Evolutionary conservation across 805 yeast species (phyloP).

Genomic region (Saccharomycodes ludwigii): DNA sequence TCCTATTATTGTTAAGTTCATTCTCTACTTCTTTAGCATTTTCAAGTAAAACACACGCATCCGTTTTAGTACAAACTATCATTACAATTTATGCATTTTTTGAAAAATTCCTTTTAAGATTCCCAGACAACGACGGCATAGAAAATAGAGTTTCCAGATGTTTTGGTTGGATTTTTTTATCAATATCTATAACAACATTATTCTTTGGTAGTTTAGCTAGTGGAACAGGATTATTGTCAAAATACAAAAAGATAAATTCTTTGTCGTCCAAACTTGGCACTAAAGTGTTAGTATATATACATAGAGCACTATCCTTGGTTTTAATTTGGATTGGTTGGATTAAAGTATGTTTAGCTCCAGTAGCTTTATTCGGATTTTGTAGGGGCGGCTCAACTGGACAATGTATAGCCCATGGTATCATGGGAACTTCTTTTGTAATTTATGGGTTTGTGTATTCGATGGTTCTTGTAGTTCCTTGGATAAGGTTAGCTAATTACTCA

Average conservation of each 20-base stretch:
- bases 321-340: constrained; percentile 60
- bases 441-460: constrained; percentile 64
- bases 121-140: constrained; percentile 52
- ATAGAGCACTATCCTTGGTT: constrained; percentile 36
- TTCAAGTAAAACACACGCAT: constrained; percentile 36
- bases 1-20: constrained; percentile 44
- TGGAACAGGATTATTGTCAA: constrained; percentile 35
- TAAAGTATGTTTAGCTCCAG: constrained; percentile 67
- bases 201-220: constrained; percentile 43
- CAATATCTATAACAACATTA: constrained; percentile 34
- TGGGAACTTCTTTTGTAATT: constrained; percentile 80
- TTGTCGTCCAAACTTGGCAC: constrained; percentile 28
- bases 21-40: constrained; percentile 40
- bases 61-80: constrained; percentile 34
- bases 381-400: constrained; percentile 78
- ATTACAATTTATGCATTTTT: constrained; percentile 38
- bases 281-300: constrained; percentile 20
- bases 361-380: constrained; percentile 81
- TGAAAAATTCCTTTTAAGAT: constrained; percentile 46
- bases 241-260: constrained; percentile 23
- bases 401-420: constrained; percentile 92
- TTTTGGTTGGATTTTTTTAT: constrained; percentile 49
- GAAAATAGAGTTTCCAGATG: constrained; percentile 60
- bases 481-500: constrained; percentile 45
- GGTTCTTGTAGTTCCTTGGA: constrained; percentile 65